Conservation (phyloP, 1,284 basidiomycete genomes). For the Fomitopsis schrenkii region DNA sequence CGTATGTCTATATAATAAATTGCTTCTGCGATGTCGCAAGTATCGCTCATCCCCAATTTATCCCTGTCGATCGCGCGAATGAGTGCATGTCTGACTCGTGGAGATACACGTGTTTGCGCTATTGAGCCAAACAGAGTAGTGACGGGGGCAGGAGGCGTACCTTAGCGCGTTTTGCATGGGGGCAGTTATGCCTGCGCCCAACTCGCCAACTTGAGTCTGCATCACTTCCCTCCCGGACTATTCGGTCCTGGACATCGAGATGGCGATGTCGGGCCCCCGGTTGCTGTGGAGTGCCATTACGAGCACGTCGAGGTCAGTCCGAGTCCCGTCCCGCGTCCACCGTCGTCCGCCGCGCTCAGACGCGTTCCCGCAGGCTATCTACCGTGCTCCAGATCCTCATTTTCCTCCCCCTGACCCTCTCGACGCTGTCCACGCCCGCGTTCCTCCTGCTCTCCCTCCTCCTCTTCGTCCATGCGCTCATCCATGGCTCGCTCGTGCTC, state of each 20-base stretch:
- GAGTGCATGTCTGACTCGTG: not conserved
- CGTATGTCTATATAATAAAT: not conserved
- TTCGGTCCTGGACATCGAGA: conserved; percentile 8
- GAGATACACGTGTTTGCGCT: not conserved
- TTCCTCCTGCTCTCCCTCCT: conserved; percentile 81
- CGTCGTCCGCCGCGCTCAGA: conserved; percentile 3
- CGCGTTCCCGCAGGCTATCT: conserved; percentile 45
- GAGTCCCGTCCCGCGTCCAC: not conserved
- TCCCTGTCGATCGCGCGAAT: too few species aligned
- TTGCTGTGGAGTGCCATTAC: conserved; percentile 64
- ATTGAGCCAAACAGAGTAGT: not conserved
- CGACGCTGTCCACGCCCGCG: conserved; percentile 73
- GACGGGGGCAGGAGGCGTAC: not conserved
- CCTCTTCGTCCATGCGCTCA: conserved; percentile 67
- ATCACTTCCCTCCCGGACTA: conserved; percentile 3
- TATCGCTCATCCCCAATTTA: too few species aligned
- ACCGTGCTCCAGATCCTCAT: conserved; percentile 78
- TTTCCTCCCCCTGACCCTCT: conserved; percentile 78
- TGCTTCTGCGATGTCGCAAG: too few species aligned
- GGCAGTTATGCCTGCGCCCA: not conserved
- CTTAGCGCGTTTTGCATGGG: not conserved
- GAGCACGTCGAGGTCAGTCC: conserved; percentile 55
- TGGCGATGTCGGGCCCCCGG: conserved; percentile 46
- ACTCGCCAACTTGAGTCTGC: not conserved
- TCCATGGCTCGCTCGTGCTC: conserved; percentile 69